Evolutionary conservation across 2,329 filamentous ascomycete genomes (phyloP).

Genomic region (Colletotrichum sp.): DNA sequence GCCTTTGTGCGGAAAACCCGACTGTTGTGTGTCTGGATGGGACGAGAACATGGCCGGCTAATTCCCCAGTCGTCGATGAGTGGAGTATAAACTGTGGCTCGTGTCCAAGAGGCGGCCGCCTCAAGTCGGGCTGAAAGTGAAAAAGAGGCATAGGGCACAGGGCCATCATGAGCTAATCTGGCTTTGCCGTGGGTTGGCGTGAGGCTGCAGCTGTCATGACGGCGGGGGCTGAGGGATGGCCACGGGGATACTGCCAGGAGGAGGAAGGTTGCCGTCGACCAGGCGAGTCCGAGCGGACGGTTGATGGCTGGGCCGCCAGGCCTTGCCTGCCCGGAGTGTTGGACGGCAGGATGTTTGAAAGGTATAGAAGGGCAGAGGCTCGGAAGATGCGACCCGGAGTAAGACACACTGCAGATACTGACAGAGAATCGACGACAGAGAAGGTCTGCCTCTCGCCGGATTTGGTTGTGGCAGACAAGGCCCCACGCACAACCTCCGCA

Average conservation of each 20-base stretch:
- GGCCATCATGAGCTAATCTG: neutral
- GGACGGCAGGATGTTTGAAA: neutral
- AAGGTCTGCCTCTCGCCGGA: slow-evolving; percentile 5
- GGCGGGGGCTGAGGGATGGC: neutral
- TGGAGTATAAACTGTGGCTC: slow-evolving; percentile 7
- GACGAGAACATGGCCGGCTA: neutral
- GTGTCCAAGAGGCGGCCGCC: slow-evolving; percentile 6
- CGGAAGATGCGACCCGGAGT: neutral
- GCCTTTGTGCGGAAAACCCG: neutral
- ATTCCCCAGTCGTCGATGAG: neutral
- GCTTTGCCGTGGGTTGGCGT: neutral
- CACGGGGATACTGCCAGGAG: neutral
- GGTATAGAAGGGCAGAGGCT: neutral
- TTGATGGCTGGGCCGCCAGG: neutral
- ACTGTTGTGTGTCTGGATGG: neutral
- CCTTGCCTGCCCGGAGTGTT: slow-evolving; percentile 2
- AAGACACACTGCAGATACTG: neutral
- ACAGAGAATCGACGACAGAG: neutral
- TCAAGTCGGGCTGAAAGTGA: neutral
- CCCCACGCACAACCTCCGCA: neutral
- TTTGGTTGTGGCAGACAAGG: neutral
- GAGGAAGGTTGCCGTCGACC: neutral
- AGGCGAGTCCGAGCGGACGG: neutral
- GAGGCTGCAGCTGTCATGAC: slow-evolving; percentile 13
- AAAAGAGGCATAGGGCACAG: neutral